These are phyloP conservation scores for Saccharomyces paradoxus DNA, from an alignment of 805 yeast genomes.

Conservation along the genomic window DNA sequence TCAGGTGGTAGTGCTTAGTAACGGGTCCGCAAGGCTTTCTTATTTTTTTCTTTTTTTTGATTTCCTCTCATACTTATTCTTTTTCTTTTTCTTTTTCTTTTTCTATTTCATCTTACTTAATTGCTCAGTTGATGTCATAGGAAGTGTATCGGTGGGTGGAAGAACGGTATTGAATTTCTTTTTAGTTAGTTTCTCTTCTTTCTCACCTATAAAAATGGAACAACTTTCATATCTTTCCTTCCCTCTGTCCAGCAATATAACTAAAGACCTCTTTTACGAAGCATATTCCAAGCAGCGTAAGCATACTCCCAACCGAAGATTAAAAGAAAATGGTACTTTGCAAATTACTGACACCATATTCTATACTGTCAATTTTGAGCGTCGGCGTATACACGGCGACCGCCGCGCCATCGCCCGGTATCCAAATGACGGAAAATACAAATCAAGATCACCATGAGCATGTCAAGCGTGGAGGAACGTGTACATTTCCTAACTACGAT, in stretches of 20 bases:
- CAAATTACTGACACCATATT: not conserved
- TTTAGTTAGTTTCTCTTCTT: not conserved
- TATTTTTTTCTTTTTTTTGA: not conserved
- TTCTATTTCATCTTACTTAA: not conserved
- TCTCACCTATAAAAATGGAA: not conserved
- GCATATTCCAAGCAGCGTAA: too few relatives aligned
- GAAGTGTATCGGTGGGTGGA: not conserved
- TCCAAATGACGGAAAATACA: not conserved
- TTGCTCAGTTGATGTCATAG: not conserved
- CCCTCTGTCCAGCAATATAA: too few relatives aligned
- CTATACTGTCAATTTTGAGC: not conserved
- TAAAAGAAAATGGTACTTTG: not conserved
- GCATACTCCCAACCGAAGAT: not conserved
- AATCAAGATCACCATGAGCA: not conserved
- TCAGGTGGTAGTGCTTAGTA: not conserved
- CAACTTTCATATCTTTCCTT: not conserved
- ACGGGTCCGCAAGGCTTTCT: not conserved
- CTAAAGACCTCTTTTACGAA: not conserved
- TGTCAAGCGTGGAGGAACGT: constrained; percentile 34
- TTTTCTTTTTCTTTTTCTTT: not conserved
- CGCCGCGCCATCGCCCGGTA: not conserved
- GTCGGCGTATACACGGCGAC: not conserved
- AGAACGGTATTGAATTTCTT: not conserved
- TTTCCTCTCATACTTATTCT: not conserved
- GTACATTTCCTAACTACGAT: constrained; percentile 58